Evolutionary conservation across 2,329 filamentous ascomycete genomes (phyloP).

Genomic region (Mariannaea elegans): DNA sequence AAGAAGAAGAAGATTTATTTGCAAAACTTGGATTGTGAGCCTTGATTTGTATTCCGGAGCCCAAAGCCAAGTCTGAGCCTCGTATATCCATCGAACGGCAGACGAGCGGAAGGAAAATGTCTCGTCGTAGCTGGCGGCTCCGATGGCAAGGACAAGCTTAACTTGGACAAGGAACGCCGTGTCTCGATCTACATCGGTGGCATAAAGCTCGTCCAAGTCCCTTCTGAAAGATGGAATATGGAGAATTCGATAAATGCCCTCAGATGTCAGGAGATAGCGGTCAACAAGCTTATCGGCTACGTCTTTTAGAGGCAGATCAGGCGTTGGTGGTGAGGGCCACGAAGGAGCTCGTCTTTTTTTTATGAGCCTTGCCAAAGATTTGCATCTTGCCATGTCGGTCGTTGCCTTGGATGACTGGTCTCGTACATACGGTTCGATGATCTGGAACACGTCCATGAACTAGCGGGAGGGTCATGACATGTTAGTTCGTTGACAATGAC

Average conservation of each 20-base stretch:
- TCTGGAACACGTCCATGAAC: conserved; percentile 55
- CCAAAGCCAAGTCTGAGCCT: conserved; percentile 64
- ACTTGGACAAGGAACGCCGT: conserved; percentile 62
- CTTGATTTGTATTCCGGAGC: conserved; percentile 62
- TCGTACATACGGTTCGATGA: conserved; percentile 52
- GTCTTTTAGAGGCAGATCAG: conserved; percentile 56
- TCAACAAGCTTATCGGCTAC: conserved; percentile 58
- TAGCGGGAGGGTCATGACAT: conserved; percentile 34
- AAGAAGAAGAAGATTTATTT: conserved; percentile 55
- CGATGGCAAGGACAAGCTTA: conserved; percentile 67
- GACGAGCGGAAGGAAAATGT: conserved; percentile 57
- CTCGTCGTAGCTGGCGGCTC: conserved; percentile 59
- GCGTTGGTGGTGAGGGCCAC: conserved; percentile 55
- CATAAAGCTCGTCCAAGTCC: conserved; percentile 63
- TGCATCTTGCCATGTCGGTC: conserved; percentile 57
- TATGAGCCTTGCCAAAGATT: conserved; percentile 60
- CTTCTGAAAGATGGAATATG: conserved; percentile 60
- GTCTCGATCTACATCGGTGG: conserved; percentile 39
- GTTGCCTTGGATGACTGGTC: conserved; percentile 47
- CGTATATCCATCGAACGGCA: conserved; percentile 66
- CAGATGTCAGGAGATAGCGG: conserved; percentile 58
- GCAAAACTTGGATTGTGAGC: conserved; percentile 60
- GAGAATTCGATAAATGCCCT: conserved; percentile 58
- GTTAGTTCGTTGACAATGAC: background rate
- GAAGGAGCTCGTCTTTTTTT: conserved; percentile 57